Evolutionary conservation across 1,284 basidiomycete genomes (phyloP), one percentile per base, ranked within the genome.

Genomic region (Trichosporon asahii): DNA sequence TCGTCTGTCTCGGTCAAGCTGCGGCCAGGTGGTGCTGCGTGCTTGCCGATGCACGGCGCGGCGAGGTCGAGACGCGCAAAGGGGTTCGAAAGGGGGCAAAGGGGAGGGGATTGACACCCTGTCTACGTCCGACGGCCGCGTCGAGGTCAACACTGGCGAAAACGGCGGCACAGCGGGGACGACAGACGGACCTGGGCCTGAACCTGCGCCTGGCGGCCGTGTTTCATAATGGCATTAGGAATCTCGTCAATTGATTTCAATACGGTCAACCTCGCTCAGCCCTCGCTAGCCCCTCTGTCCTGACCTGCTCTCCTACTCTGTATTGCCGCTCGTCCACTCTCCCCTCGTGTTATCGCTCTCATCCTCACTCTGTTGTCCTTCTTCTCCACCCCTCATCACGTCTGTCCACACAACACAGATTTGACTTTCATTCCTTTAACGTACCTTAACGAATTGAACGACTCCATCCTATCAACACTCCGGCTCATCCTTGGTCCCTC

Each of bases 391-490:
- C 49, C 21, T 53, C 49, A 23, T 53, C 21, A 53, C 23, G 2
- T 18, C n/a, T 53, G 49, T 31, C 57, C 29, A 18, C 25, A 57
- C 53, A 31, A 15, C 27, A 6, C 29, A 61, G 29, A 33, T 61
- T 61, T 61, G 33, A 18, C 33, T 31, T 61, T 11, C 57, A 61
- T 61, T 31, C 57, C 29, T 61, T 61, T 61, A 31, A 61, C 57
- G 57, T 61, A 61, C 57, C 57, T 31, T 61, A 61, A 61, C 57
- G 57, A 61, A 3, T 61, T 33, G 15, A 61, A 61, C 27, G 27
- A 61, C 29, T 18, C 57, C 29, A 31, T 61, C 57, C 27, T 5
- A 11, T 9, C 27, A 12, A 29, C 9, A 3, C 7, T 2, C 15
- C 57, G 4, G 29, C 49, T 53, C 49, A 53, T 61, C 27, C 57